Base-by-base conservation (phyloP, 2,329 filamentous ascomycete genomes). In the Claviceps capensis region DNA sequence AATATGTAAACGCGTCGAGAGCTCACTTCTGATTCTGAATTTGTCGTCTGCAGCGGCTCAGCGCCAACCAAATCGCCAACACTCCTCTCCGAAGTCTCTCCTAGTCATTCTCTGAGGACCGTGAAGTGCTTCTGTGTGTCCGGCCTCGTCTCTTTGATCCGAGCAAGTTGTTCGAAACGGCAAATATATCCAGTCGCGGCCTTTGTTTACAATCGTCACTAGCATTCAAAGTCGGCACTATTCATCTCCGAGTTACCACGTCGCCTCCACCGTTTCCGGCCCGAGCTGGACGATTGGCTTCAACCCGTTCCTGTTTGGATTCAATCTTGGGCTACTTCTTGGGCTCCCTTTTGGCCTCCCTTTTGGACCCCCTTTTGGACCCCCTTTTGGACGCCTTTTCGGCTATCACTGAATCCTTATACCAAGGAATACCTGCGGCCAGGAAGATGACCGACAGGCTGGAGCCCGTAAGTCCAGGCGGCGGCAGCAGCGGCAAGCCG, bases 361-460 rank as follows among this genome's bases (percentile, higher is more conserved):
- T 16, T 9, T 22, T 22, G n/a, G 5, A 9, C n/a, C 4, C 16
- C 16, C 16, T 16, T 3, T 13, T 22, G n/a, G 5, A 9, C n/a
- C 11, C n/a, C 7, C n/a, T 17, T 41, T 42, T 42, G 19, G 7
- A 13, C 9, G 17, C 17, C 41, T 43, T 23, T 22, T 22, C 9
- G 5, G 36, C 17, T n/a, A 13, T 4, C 36, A 9, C 30, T 26
- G 17, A 40, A 22, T 3, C 19, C 1, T 16, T 16, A 8, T 23
- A 37, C 19, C 22, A 22, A 41, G 6, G 17, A 42, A 4, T n/a
- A 47, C 41, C 14, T 22, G 9, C 7, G 19, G 5, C 19, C 9
- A 43, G 40, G 9, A 47, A 41, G 26, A 52, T 67, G 64, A 57
- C 63, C 17, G 62, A 65, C 46, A 60, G 53, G 22, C 54, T 65